Evolutionary conservation across 2,329 filamentous ascomycete genomes (phyloP).

Genomic region (Neofusicoccum sp.): DNA sequence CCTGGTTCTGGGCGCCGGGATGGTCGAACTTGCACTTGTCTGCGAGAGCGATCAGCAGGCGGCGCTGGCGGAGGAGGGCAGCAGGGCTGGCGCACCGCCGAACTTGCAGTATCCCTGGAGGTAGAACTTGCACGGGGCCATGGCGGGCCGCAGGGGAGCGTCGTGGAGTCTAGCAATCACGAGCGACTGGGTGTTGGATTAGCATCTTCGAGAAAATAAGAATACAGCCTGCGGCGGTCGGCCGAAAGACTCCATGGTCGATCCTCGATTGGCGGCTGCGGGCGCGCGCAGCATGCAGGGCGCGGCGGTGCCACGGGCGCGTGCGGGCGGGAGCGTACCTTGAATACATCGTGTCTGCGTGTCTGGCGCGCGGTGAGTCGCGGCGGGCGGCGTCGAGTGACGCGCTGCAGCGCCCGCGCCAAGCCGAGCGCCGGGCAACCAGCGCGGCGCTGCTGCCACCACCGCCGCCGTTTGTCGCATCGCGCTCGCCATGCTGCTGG

Average conservation of each 20-base stretch:
- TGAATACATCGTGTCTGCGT: neutral
- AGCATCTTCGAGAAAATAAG: slow-evolving; percentile 1
- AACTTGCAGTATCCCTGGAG: slow-evolving; percentile 64
- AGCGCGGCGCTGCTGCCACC: neutral
- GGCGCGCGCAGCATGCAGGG: slow-evolving; percentile 7
- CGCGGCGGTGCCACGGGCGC: neutral
- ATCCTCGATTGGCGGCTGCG: neutral
- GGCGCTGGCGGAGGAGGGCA: neutral
- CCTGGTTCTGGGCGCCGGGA: slow-evolving; percentile 39
- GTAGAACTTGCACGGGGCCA: slow-evolving; percentile 62
- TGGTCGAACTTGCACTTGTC: slow-evolving; percentile 62
- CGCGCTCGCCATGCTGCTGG: slow-evolving; percentile 16
- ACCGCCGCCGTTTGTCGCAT: slow-evolving; percentile 7
- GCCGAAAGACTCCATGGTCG: slow-evolving; percentile 1
- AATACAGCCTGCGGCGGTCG: neutral
- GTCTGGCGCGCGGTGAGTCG: neutral
- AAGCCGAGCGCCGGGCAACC: neutral
- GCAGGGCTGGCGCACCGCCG: slow-evolving; percentile 51
- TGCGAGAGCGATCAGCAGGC: slow-evolving; percentile 27
- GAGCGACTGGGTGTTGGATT: slow-evolving; percentile 3
- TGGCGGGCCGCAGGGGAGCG: slow-evolving; percentile 19
- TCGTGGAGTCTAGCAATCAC: slow-evolving; percentile 4
- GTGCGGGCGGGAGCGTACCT: slow-evolving; percentile 7
- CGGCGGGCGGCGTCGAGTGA: too few species aligned
- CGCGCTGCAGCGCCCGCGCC: neutral